These are phyloP conservation scores for Tulasnella sp. DNA, from an alignment of 768 basidiomycete genomes.

Conservation along the genomic window DNA sequence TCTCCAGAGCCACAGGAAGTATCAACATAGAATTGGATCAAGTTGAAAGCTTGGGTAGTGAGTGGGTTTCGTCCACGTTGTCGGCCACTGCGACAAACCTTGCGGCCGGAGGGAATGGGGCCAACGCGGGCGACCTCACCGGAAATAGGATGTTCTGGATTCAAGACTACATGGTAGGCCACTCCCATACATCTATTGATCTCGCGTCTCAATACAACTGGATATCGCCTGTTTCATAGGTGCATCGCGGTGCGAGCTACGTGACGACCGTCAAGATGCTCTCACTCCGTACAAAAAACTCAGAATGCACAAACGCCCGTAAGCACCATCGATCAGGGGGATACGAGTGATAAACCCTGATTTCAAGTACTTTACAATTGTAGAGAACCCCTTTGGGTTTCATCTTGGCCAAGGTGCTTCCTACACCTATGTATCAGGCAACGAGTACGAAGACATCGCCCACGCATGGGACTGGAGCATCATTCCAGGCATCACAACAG, in stretches of 20 bases:
- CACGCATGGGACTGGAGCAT: constrained; percentile 72
- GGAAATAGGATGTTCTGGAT: constrained; percentile 59
- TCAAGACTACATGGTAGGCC: constrained; percentile 58
- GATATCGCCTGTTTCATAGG: constrained; percentile 29
- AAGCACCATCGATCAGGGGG: not conserved
- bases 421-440: constrained; percentile 32
- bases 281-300: constrained; percentile 46
- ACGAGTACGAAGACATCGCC: constrained; percentile 61
- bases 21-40: constrained; percentile 47
- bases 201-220: not conserved
- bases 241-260: constrained; percentile 50
- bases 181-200: not conserved
- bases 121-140: constrained; percentile 42
- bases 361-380: not conserved
- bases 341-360: not conserved
- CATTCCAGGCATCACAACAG: constrained; percentile 60
- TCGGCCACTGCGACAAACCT: constrained; percentile 33
- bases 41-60: constrained; percentile 38
- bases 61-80: constrained; percentile 40
- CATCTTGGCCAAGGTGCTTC: constrained; percentile 57
- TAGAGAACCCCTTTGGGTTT: constrained; percentile 52
- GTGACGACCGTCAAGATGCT: constrained; percentile 57
- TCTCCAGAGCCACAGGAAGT: constrained; percentile 41
- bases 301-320: constrained; percentile 45
- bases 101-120: constrained; percentile 30